Base-by-base conservation (phyloP, 2,329 filamentous ascomycete genomes). In the Neofusicoccum cordaticola region DNA sequence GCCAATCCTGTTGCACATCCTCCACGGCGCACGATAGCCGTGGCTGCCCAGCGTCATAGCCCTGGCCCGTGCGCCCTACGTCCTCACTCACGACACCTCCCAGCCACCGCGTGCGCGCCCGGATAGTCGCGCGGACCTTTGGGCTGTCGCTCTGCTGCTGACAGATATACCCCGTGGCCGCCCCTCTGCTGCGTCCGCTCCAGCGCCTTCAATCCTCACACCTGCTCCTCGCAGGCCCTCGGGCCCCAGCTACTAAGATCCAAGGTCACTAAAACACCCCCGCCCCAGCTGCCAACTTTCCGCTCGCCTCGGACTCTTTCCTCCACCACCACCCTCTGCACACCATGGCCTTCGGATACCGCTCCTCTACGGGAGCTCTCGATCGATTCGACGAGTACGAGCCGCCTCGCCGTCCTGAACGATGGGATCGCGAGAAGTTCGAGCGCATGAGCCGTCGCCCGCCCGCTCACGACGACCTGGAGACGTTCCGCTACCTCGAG, bases 371-470 rank as follows among this genome's bases (percentile, higher is more conserved):
- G 19, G 79, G 79, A 67, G 75, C 79, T 64, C 74, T 82, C 52
- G 76, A 77, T 48, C 77, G 75, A 68, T 77, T 74, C 66, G 80
- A 82, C 34, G 75, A 79, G 22, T 76, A 74, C 66, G 80, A 82
- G 34, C 74, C 66, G 42, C 70, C 73, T 58, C 74, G 67, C 19
- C 69, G 56, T 45, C 65, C 69, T 51, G 70, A 82, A 68, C 76
- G 81, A 69, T 83, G 81, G 81, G 81, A 83, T 68, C 77, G 81
- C 65, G 81, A 82, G 65, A 77, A 77, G 66, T 83, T 83, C 67
- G 81, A 83, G 72, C 78, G 80, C 66, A 77, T 80, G 71, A 71
- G 75, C 52, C 65, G 72, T 27, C 66, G 69, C 50, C 66, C 67
- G 52, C 57, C 68, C 41, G 68, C 68, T 5, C 27, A 31, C n/a